These are phyloP conservation scores for Rhizomucor pusillus DNA, from an alignment of 371 early-diverging fungal species.

Conservation along the genomic window DNA sequence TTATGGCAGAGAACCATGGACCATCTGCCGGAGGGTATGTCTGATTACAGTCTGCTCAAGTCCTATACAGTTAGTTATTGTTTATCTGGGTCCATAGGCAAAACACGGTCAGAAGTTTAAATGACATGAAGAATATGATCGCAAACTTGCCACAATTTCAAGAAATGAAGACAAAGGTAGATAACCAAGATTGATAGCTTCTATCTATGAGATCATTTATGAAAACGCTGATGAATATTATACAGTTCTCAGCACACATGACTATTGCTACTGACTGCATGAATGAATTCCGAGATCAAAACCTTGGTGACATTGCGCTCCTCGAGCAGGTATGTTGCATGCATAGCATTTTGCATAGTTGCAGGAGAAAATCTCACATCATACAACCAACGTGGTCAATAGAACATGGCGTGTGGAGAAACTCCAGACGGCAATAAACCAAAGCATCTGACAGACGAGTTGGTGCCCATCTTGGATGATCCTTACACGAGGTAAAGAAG, in stretches of 20 bases:
- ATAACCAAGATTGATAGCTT: background rate
- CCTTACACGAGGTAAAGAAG: slow-evolving; percentile 48
- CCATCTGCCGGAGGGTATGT: slow-evolving; percentile 37
- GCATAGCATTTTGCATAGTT: too few relatives aligned
- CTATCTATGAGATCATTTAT: background rate
- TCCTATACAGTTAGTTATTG: too few relatives aligned
- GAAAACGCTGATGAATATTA: background rate
- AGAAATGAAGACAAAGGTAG: slow-evolving; percentile 78
- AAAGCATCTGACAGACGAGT: slow-evolving; percentile 74
- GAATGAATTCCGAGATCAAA: slow-evolving; percentile 68
- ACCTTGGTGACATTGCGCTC: slow-evolving; percentile 67
- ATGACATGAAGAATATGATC: slow-evolving; percentile 88
- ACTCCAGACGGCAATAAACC: slow-evolving; percentile 78
- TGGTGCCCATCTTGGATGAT: slow-evolving; percentile 82
- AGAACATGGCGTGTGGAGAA: slow-evolving; percentile 89
- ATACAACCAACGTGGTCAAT: too few relatives aligned
- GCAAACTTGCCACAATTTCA: slow-evolving; percentile 91
- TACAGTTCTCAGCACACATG: slow-evolving; percentile 87
- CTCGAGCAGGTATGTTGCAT: slow-evolving; percentile 74
- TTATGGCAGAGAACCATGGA: slow-evolving; percentile 61
- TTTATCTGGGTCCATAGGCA: too few relatives aligned
- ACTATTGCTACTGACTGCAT: slow-evolving; percentile 90
- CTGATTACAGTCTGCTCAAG: too few relatives aligned
- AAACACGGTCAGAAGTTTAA: slow-evolving; percentile 64
- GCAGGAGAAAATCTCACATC: too few relatives aligned